Conservation (phyloP, 1,139 yeast species). For the Scheffersomyces segobiensis region DNA sequence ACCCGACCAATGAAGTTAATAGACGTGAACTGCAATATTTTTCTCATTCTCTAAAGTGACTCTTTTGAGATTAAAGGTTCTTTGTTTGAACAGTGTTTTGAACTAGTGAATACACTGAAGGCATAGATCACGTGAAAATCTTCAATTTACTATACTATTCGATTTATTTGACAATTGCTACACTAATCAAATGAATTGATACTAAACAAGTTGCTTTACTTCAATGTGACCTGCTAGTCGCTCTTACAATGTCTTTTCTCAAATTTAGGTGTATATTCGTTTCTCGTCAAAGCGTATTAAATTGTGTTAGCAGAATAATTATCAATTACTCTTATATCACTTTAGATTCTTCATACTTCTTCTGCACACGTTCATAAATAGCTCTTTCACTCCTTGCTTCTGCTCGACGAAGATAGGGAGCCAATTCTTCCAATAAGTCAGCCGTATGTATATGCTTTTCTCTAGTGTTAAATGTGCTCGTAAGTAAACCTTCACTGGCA, state of each 20-base stretch:
- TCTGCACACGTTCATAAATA: slow-evolving; percentile 25
- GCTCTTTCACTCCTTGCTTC: slow-evolving; percentile 29
- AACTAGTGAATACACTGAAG: too few species aligned
- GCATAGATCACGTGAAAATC: background rate
- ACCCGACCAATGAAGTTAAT: too few species aligned
- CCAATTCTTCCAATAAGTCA: slow-evolving; percentile 35
- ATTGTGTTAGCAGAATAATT: background rate
- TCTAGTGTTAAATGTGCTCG: background rate
- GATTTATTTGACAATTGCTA: background rate
- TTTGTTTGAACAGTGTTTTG: background rate
- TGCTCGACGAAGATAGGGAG: slow-evolving; percentile 28
- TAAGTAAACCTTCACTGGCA: slow-evolving; percentile 11
- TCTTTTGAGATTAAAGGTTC: background rate
- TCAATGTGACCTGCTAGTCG: background rate
- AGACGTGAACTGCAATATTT: too few species aligned
- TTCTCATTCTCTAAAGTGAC: background rate
- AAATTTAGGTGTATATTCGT: background rate
- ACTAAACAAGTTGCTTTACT: too few species aligned
- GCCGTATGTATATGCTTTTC: slow-evolving; percentile 11
- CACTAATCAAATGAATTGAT: too few species aligned
- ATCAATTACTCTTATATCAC: background rate
- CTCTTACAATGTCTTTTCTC: background rate
- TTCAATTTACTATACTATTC: background rate
- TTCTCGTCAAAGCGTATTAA: background rate
- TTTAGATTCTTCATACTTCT: slow-evolving; percentile 14